A percentile compares a stretch with the other conserved stretches of the same genome.
phyloP scores from a whole-genome alignment of 139 green algal genomes.

The Monoraphidium neglectum region DNA sequence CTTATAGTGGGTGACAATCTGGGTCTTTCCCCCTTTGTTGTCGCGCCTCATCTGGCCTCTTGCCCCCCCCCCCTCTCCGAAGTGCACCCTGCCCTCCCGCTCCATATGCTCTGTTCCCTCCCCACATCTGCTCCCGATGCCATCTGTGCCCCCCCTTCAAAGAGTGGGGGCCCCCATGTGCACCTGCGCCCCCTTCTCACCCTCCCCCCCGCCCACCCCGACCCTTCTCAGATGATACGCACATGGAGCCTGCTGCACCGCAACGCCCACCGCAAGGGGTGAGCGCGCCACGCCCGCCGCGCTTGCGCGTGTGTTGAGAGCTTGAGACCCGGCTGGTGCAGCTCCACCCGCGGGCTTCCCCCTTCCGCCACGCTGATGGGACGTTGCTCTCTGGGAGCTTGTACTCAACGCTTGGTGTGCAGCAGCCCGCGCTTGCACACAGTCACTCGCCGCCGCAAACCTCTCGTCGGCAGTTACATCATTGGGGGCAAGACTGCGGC shows the following conservation, averaged over 20 bases:
- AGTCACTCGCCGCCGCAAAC: no score
- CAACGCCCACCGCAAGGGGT: constrained; percentile 46
- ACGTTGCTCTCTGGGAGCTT: no score
- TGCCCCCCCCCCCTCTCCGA: neutral
- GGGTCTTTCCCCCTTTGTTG: no score
- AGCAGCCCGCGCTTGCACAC: no score
- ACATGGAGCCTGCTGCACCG: constrained; percentile 73
- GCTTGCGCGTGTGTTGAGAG: no score
- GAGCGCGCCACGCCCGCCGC: neutral
- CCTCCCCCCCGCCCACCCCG: constrained; percentile 63
- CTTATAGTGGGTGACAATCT: no score
- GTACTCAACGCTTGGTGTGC: no score
- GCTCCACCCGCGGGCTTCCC: no score
- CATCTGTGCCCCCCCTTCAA: neutral
- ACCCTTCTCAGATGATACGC: constrained; percentile 76
- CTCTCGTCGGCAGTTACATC: constrained; percentile 31
- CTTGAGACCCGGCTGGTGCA: no score
- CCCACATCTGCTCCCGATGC: neutral
- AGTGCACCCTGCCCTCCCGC: neutral
- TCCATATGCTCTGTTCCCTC: neutral
- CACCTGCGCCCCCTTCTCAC: neutral
- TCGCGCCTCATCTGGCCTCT: constrained; percentile 8
- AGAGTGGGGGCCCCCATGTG: neutral
- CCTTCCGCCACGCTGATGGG: no score
- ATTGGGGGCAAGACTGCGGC: constrained; percentile 53